phyloP scores from a whole-genome alignment of 2,329 filamentous ascomycete genomes.

The Venturiaceae sp. region DNA sequence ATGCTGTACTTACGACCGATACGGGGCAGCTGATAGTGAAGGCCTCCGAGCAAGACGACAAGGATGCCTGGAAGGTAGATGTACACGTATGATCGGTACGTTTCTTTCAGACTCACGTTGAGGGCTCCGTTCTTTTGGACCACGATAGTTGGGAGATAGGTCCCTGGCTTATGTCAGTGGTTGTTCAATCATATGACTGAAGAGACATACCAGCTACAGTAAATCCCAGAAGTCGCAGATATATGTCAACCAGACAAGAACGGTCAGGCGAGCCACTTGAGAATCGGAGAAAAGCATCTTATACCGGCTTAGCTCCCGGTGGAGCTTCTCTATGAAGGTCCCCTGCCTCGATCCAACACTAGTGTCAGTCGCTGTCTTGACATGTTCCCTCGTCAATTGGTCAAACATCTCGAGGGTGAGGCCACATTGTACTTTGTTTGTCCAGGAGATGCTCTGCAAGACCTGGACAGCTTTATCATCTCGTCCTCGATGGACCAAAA shows the following conservation, averaged over 20 bases:
- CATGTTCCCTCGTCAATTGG: slow-evolving; percentile 21
- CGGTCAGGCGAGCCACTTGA: slow-evolving; percentile 33
- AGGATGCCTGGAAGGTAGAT: slow-evolving; percentile 44
- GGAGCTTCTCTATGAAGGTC: slow-evolving; percentile 20
- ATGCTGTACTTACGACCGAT: slow-evolving; percentile 37
- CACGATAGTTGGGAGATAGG: slow-evolving; percentile 41
- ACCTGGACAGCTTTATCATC: slow-evolving; percentile 60
- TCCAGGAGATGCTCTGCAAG: slow-evolving; percentile 60
- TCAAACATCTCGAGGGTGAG: slow-evolving; percentile 27
- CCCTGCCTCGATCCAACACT: neutral
- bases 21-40: slow-evolving; percentile 34
- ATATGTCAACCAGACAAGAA: slow-evolving; percentile 41
- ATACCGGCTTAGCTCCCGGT: slow-evolving; percentile 32
- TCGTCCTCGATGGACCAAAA: slow-evolving; percentile 61
- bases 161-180: slow-evolving; percentile 19
- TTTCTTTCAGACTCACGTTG: slow-evolving; percentile 33
- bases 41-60: slow-evolving; percentile 38
- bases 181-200: neutral
- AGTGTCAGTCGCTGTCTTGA: slow-evolving; percentile 11
- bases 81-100: slow-evolving; percentile 44
- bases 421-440: slow-evolving; percentile 46
- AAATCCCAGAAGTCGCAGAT: slow-evolving; percentile 43
- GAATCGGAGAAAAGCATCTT: slow-evolving; percentile 33
- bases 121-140: slow-evolving; percentile 41
- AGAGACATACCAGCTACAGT: slow-evolving; percentile 30